Evolutionary conservation across 352 stramenopile genomes (phyloP).

Genomic region (Phytophthora multivora): DNA sequence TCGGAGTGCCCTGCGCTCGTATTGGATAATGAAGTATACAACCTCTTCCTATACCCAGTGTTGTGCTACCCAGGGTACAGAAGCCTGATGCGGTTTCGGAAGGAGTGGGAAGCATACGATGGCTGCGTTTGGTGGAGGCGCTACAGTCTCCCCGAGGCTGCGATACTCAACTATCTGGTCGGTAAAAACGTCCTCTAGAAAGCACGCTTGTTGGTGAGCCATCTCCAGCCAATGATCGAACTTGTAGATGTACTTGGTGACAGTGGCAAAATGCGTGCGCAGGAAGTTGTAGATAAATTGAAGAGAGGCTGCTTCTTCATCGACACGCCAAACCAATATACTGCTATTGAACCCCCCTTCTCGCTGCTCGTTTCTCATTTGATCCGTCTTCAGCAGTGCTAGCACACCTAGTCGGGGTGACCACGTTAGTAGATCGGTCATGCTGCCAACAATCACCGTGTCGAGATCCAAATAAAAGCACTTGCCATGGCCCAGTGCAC

Average conservation of each 20-base stretch:
- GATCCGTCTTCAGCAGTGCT: constrained; percentile 58
- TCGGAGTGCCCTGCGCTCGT: not conserved
- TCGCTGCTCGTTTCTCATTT: constrained; percentile 74
- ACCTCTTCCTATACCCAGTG: constrained; percentile 43
- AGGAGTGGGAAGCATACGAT: constrained; percentile 86
- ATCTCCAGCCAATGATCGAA: constrained; percentile 91
- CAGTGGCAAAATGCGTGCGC: constrained; percentile 32
- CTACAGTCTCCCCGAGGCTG: constrained; percentile 32
- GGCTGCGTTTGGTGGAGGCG: constrained; percentile 32
- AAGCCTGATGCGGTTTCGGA: constrained; percentile 74
- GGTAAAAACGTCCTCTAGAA: constrained; percentile 53
- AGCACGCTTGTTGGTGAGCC: constrained; percentile 32
- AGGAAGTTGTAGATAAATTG: constrained; percentile 50
- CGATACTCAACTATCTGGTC: constrained; percentile 78
- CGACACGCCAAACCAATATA: constrained; percentile 61
- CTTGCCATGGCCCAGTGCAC: constrained; percentile 21
- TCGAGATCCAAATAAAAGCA: constrained; percentile 80
- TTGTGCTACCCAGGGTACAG: constrained; percentile 48
- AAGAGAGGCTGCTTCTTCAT: constrained; percentile 9
- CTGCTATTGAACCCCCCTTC: constrained; percentile 75
- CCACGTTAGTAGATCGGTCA: constrained; percentile 39
- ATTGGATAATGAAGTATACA: not conserved
- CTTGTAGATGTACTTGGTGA: constrained; percentile 78
- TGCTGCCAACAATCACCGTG: constrained; percentile 62
- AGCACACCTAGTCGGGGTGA: constrained; percentile 14